Evolutionary conservation across 352 stramenopile species (phyloP), one percentile per base, ranked within the genome.

Genomic region (Aphanomyces cochlioides): DNA sequence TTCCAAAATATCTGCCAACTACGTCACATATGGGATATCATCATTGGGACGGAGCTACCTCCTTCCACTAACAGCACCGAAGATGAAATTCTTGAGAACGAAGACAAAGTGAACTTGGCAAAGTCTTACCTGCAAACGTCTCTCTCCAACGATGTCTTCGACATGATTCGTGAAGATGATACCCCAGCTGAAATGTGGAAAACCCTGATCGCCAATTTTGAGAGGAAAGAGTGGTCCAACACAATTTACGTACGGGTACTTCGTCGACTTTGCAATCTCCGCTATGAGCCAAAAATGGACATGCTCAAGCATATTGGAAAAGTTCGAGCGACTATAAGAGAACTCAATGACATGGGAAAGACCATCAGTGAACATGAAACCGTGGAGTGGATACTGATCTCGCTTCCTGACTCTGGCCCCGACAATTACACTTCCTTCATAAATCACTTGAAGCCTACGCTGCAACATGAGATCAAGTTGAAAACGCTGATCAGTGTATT

Each of bases 71-170:
- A 15, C 45, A 19, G 28, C 28, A 28, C 45, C 45, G 45, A 53
- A 53, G 45, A n/a, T 2, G 45, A 53, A 1, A n/a, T 19, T 15
- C 13, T 53, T 53, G 45, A 53, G 13, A 2, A 53, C 45, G 45
- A 53, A 19, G 45, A 53, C 45, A 53, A 53, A 53, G n/a, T 19
- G 13, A 53, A 53, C 2, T 19, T 53, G 45, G 45, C 45, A 15
- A 53, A 53, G 45, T 53, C 45, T 15, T 53, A 53, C 45, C 45
- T 53, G 13, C 45, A 53, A 19, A 53, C 45, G 45, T 53, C 45
- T 28, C 13, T 53, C 45, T 53, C 45, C 13, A 53, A 53, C n/a
- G 1, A 53, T n/a, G 45, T 53, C 45, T 53, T n/a, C n/a, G 45
- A 53, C n/a, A 53, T 53, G 45, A 53, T 53, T 19, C n/a, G 13